Percentiles rank a stretch among this genome's conserved stretches.
Conservation (phyloP, 176 grass and related monocot species). For the Miscanthus lutarioriparius region DNA sequence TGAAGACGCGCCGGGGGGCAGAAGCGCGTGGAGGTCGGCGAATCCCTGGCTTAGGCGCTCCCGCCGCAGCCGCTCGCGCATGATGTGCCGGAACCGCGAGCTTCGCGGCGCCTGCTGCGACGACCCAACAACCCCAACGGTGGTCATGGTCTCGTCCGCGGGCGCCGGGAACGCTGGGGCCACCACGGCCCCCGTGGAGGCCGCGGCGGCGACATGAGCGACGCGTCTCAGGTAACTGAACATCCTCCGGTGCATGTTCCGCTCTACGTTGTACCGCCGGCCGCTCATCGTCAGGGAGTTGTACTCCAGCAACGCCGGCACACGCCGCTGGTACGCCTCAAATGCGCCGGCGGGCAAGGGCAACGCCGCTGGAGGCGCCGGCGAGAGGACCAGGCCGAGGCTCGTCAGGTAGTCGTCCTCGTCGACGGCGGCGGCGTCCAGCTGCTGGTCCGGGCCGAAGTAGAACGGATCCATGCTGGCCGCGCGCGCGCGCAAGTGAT, state of each 20-base stretch:
- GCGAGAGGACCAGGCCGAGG: slow-evolving; percentile 4
- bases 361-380: not conserved
- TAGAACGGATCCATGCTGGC: slow-evolving; percentile 16
- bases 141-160: not conserved
- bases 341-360: slow-evolving; percentile 36
- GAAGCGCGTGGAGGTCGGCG: slow-evolving; percentile 36
- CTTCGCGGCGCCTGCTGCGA: not conserved
- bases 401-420: slow-evolving; percentile 5
- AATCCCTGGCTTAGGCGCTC: slow-evolving; percentile 59
- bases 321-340: slow-evolving; percentile 12
- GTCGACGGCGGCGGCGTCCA: not conserved
- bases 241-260: slow-evolving; percentile 38
- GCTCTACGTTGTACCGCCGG: not conserved
- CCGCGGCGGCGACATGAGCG: not conserved
- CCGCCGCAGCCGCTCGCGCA: slow-evolving; percentile 53
- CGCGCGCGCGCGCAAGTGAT: too few relatives aligned
- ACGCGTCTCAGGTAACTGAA: slow-evolving; percentile 14
- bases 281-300: too few relatives aligned
- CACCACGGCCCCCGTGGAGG: not conserved
- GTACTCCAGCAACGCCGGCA: not conserved
- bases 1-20: slow-evolving; percentile 28
- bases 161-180: not conserved
- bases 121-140: too few relatives aligned
- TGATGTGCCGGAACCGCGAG: slow-evolving; percentile 48
- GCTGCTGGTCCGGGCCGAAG: not conserved